Evolutionary conservation across 768 basidiomycete species (phyloP), one percentile per base, ranked within the genome.

Genomic region (Suillus brevipes): DNA sequence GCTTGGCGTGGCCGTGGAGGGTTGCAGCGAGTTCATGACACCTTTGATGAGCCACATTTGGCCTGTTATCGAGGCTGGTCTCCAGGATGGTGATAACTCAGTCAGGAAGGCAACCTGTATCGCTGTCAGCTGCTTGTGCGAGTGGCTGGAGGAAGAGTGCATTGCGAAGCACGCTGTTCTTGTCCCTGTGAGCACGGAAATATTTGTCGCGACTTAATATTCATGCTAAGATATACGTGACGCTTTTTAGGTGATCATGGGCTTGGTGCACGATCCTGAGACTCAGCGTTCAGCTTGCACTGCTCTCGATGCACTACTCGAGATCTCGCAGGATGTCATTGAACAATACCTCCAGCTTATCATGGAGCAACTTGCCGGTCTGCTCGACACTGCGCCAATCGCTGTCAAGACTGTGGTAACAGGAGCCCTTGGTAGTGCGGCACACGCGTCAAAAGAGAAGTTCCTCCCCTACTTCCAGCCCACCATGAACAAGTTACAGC

Each of bases 41-140:
- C 94, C 96, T 10, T 84, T 95, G 70, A 94, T 99, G 85, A 78
- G 76, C 66, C 85, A 93, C 71, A 89, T 99, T 36, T 99, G 97
- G 97, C 95, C 96, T 1, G 83, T 97, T 63, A 88, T 99, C 70
- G 92, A 97, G 73, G 83, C 86, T 58, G 96, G 96, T 69, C 86
- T 99, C 38, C 85, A 84, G 66, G 97, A 99, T 74, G 75, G 79
- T 45, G 95, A 98, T 72, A 83, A 90, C 16, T 84, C 85, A 13
- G 97, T 99, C 60, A 85, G 96, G 73, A 97, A 95, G 77, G 97
- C 97, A 2, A 90, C 92, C n/a, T 99, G 97, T 77, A 87, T 95
- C 64, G 94, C 95, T 23, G 90, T 99, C 69, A 94, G 94, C 72
- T 99, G 96, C 79, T 78, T 99, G 61, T 98, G 96, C 75, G 97